Evolutionary conservation across 169 alveolate species (phyloP), one percentile per base, ranked within the genome.

Genomic region (Plasmodium berghei): DNA sequence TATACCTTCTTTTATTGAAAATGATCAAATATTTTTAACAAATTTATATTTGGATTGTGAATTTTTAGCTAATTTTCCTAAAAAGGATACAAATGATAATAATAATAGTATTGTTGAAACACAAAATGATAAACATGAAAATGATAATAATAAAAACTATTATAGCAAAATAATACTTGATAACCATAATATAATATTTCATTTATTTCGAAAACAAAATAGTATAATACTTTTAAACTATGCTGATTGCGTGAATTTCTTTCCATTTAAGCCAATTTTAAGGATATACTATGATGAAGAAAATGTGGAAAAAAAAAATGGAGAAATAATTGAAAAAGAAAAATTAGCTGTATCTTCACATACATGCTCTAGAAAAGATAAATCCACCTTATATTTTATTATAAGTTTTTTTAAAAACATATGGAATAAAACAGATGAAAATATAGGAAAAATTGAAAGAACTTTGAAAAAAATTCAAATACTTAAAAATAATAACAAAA

Each of bases 1-100:
- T 46, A 77, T 77, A 54, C 89, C 89, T 64, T 63, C 89, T 18
- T 77, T 77, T 77, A 77, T 77, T 77, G 89, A 77, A 49, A 77
- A 77, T 58, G 89, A 77, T 45, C 89, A 77, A 69, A 63, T 77
- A 22, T 77, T 77, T 56, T 70, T 77, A 28, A 77, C 89, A 14
- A 77, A 77, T 46, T 49, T 77, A 56, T 77, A 77, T 70, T 77
- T 77, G 55, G 89, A 77, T 59, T 77, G 77, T 55, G 66, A 77
- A 55, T 77, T 64, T 52, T 63, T 77, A 22, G 26, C 58, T 26
- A 77, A 77, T 42, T 24, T 77, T 34, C 46, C 49, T 24, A 28
- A 63, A 69, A 58, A 77, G 34, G 42, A 5, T 0, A 0, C 4
- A 28, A 5, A 1, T 0, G 28, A 74, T 10, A 26, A 49, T 49